Percentiles rank a stretch among this genome's conserved stretches.
Conservation (phyloP, 257 asterid species). For the Knoxia roxburghii region DNA sequence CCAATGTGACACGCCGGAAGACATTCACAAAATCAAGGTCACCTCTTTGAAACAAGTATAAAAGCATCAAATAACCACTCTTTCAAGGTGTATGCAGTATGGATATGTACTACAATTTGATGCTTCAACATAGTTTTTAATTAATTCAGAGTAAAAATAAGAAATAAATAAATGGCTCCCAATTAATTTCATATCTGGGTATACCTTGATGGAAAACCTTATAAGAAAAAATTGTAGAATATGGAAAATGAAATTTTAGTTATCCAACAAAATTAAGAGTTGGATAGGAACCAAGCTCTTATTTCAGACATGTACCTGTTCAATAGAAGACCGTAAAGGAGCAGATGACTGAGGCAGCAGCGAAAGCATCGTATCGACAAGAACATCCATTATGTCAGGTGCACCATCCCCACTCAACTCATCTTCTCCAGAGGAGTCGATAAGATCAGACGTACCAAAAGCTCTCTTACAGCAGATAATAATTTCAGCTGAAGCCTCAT, state of each 20-base stretch:
- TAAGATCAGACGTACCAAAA: constrained; percentile 55
- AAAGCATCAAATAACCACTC: neutral
- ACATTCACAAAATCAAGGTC: neutral
- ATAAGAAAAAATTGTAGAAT: too few species aligned
- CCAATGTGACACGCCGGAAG: neutral
- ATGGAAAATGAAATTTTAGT: neutral
- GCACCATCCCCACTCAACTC: constrained; percentile 56
- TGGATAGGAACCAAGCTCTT: constrained; percentile 1
- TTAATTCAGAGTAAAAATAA: neutral
- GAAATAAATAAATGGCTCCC: neutral
- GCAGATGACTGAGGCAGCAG: constrained; percentile 89
- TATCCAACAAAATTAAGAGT: neutral
- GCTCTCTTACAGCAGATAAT: constrained; percentile 82
- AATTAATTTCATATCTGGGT: neutral
- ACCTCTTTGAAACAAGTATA: neutral
- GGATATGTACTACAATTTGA: neutral
- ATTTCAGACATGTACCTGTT: constrained; percentile 52
- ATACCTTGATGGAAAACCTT: neutral
- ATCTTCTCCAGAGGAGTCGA: constrained; percentile 68
- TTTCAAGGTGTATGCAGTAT: neutral
- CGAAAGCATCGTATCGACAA: constrained; percentile 93
- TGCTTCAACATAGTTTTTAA: neutral
- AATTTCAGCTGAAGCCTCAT: constrained; percentile 85
- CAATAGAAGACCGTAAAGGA: constrained; percentile 84
- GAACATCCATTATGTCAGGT: constrained; percentile 83